These are phyloP conservation scores for Prinsepia uniflora DNA, from an alignment of 306 rosid species.

Conservation along the genomic window DNA sequence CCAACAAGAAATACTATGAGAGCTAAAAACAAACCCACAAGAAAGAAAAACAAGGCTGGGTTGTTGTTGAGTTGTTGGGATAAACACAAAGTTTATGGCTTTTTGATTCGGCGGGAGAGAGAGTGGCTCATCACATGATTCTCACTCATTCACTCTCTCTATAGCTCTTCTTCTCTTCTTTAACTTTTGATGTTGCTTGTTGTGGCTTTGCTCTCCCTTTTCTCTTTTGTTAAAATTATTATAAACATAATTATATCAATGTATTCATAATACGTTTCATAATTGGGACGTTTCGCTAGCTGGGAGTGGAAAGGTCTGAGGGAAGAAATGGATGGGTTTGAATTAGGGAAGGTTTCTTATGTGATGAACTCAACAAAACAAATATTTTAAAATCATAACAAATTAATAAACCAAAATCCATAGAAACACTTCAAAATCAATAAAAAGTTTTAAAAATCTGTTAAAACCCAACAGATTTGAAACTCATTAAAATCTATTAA, in stretches of 20 bases:
- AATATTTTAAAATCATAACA: no score
- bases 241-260: not conserved
- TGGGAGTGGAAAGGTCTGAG: no score
- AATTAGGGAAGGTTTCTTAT: no score
- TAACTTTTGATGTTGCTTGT: not conserved
- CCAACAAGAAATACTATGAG: slow-evolving; percentile 19
- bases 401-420: no score
- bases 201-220: not conserved
- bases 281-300: not conserved
- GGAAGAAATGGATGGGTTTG: no score
- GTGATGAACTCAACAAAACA: no score
- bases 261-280: not conserved
- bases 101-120: slow-evolving; percentile 39
- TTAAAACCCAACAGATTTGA: no score
- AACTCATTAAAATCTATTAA: no score
- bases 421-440: no score
- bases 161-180: slow-evolving; percentile 21
- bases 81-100: slow-evolving; percentile 38
- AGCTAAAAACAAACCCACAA: not conserved
- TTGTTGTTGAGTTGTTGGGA: slow-evolving; percentile 33
- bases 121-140: slow-evolving; percentile 58
- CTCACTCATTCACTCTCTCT: slow-evolving; percentile 47
- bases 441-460: no score
- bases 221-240: not conserved
- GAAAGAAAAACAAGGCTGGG: not conserved